Evolutionary conservation across 306 rosid genomes (phyloP).

Genomic region (Cotoneaster glaucophyllus): DNA sequence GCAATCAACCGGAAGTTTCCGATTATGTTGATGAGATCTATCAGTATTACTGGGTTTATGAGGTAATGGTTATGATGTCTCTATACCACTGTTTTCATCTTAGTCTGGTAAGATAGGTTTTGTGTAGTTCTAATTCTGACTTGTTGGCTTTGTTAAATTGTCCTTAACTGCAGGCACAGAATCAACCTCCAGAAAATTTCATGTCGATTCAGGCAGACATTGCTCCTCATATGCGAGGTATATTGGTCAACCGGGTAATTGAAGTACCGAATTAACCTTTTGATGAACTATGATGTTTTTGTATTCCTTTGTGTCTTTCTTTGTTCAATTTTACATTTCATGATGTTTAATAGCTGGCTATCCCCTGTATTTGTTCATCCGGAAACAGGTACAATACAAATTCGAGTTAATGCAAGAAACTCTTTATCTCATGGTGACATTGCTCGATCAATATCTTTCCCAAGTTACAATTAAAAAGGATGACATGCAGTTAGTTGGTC

Average conservation of each 20-base stretch:
- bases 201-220: conserved; percentile 62
- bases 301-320: neutral
- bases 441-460: conserved; percentile 80
- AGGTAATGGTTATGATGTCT: conserved; percentile 39
- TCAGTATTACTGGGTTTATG: conserved; percentile 73
- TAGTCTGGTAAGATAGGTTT: neutral
- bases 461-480: conserved; percentile 48
- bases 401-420: conserved; percentile 94
- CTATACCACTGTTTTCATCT: neutral
- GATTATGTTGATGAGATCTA: conserved; percentile 80
- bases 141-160: conserved; percentile 1
- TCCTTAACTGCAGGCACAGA: conserved; percentile 49
- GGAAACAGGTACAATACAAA: conserved; percentile 75
- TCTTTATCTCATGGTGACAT: conserved; percentile 59
- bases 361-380: neutral
- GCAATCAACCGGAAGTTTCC: conserved; percentile 83
- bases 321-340: neutral
- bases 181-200: conserved; percentile 49
- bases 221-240: neutral
- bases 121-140: neutral
- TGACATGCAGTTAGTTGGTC: conserved; percentile 89
- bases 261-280: conserved; percentile 47
- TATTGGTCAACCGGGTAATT: conserved; percentile 84
- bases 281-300: conserved; percentile 4
- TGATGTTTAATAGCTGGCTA: conserved; percentile 1